phyloP scores from a whole-genome alignment of 129 eudicot genomes.

The Flaveria robusta region DNA sequence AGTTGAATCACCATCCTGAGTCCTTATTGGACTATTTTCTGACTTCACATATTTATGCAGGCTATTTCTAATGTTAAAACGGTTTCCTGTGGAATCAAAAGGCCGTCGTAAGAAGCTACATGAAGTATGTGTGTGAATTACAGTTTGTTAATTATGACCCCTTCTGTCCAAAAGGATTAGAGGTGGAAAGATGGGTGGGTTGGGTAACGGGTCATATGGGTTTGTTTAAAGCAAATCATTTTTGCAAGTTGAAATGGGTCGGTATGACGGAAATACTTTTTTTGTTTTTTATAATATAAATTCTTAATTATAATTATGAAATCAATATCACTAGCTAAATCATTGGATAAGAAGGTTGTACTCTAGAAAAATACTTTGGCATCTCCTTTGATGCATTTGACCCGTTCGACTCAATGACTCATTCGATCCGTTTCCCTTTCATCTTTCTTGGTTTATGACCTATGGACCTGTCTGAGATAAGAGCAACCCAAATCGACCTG shows the following conservation, averaged over 20 bases:
- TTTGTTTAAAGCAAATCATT: not conserved
- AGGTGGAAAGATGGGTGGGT: not conserved
- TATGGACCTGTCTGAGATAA: not conserved
- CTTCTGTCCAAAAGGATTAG: not conserved
- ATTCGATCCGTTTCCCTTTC: not conserved
- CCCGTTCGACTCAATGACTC: not conserved
- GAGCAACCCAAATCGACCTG: not conserved
- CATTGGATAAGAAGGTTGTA: not conserved
- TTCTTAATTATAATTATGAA: not conserved
- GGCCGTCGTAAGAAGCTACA: slow-evolving; percentile 89
- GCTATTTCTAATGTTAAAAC: slow-evolving; percentile 81
- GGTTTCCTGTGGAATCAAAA: slow-evolving; percentile 86
- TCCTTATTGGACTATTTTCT: not conserved
- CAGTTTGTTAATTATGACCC: slow-evolving; percentile 4
- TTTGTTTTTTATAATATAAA: not conserved
- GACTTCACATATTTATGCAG: slow-evolving; percentile 39
- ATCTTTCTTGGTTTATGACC: not conserved
- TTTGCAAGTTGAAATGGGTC: not conserved
- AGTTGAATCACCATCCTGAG: not conserved
- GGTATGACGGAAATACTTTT: not conserved
- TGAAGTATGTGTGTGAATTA: slow-evolving; percentile 52
- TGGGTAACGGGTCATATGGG: not conserved
- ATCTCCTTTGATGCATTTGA: not conserved
- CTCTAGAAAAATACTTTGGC: not conserved
- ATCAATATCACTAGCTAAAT: not conserved